A percentile compares a stretch with the other conserved stretches of the same genome.
phyloP scores from a whole-genome alignment of 192 early-diverging fungal genomes.

The Polychytrium aggregatum region DNA sequence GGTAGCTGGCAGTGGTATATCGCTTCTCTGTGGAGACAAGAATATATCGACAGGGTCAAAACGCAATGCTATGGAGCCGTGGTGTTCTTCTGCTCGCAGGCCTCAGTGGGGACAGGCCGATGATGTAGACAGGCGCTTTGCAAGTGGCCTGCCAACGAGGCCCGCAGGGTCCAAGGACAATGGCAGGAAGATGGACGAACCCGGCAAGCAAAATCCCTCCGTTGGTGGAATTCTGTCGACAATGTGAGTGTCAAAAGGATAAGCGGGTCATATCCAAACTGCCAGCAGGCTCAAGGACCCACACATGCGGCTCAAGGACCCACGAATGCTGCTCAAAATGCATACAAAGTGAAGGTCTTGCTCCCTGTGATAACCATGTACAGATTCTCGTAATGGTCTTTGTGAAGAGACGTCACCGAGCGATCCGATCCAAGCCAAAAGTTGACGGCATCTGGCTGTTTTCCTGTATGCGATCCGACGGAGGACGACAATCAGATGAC shows the following conservation, averaged over 20 bases:
- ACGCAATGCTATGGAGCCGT: too few relatives aligned
- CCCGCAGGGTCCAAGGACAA: not conserved
- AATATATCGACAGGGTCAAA: not conserved
- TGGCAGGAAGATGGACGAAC: not conserved
- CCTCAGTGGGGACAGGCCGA: too few relatives aligned
- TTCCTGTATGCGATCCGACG: too few relatives aligned
- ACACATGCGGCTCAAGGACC: not conserved
- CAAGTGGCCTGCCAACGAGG: not conserved
- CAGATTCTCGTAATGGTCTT: conserved; percentile 46
- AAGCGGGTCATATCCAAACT: not conserved
- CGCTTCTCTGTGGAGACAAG: conserved; percentile 8
- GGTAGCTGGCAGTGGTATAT: conserved; percentile 18
- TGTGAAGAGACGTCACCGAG: conserved; percentile 33
- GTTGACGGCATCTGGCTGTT: conserved; percentile 35
- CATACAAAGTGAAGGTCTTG: conserved; percentile 34
- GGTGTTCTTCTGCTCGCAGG: too few relatives aligned
- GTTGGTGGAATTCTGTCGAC: conserved; percentile 17
- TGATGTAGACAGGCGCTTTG: conserved; percentile 5
- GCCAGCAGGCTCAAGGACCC: not conserved
- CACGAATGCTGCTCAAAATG: not conserved
- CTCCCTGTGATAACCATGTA: conserved; percentile 32
- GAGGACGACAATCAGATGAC: too few relatives aligned
- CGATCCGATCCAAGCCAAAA: conserved; percentile 32
- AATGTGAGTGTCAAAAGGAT: not conserved
- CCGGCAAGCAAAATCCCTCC: conserved; percentile 9